phyloP scores from a whole-genome alignment of 257 asterid genomes.

The Hygrophila difformis region DNA sequence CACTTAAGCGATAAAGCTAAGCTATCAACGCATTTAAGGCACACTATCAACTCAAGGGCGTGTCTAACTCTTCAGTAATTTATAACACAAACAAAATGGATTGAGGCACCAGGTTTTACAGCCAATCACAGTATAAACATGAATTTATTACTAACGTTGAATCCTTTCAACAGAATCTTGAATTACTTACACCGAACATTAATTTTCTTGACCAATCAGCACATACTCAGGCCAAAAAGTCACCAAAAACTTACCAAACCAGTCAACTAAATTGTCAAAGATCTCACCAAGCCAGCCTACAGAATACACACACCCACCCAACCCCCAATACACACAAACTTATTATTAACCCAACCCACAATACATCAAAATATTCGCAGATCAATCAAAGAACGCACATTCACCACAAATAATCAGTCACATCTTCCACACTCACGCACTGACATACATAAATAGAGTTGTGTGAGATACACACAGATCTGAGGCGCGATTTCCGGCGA shows the following conservation, averaged over 20 bases:
- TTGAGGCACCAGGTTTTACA: constrained; percentile 5
- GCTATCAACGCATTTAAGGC: not conserved
- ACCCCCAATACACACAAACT: no score
- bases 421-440: not conserved
- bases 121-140: constrained; percentile 3
- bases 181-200: constrained; percentile 9
- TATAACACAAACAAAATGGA: not conserved
- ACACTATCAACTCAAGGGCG: constrained; percentile 7
- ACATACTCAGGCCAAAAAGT: constrained; percentile 11
- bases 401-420: constrained; percentile 4
- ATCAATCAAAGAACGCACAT: constrained; percentile 17
- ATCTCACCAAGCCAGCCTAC: constrained; percentile 2
- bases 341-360: no score
- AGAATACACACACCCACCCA: not conserved
- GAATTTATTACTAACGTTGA: constrained; percentile 9
- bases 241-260: constrained; percentile 9
- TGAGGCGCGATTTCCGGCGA: constrained; percentile 22
- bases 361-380: not conserved
- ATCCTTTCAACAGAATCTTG: constrained; percentile 9
- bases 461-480: constrained; percentile 23
- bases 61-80: not conserved
- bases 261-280: constrained; percentile 22
- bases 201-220: constrained; percentile 7
- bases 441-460: not conserved
- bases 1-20: not conserved